Percentiles rank a stretch among this genome's conserved stretches.
Conservation (phyloP, 768 basidiomycete genomes). For the Guyanaporus albipodus region DNA sequence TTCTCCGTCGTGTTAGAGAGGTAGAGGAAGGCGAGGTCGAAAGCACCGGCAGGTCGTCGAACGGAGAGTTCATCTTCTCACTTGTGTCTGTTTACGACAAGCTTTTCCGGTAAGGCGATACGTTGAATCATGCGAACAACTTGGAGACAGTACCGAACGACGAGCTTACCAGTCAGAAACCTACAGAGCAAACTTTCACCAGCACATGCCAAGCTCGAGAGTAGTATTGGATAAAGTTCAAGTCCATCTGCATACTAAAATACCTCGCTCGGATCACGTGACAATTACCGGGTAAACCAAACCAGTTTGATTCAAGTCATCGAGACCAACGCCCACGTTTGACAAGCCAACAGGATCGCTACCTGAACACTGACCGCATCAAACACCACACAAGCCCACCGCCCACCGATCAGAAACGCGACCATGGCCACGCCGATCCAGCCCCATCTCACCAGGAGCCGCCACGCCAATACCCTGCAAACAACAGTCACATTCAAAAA, state of each 20-base stretch:
- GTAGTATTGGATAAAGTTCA: too few species aligned
- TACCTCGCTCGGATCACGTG: conserved; percentile 7
- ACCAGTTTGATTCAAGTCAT: too few species aligned
- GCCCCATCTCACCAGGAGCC: conserved; percentile 44
- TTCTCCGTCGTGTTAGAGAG: conserved; percentile 40
- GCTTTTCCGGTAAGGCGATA: conserved; percentile 2
- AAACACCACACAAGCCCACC: conserved; percentile 61
- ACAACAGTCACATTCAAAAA: not conserved
- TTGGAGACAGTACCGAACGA: too few species aligned
- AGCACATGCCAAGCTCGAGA: too few species aligned
- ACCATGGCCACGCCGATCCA: conserved; percentile 46
- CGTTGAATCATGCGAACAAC: too few species aligned
- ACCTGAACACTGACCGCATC: conserved; percentile 48
- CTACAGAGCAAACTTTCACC: too few species aligned
- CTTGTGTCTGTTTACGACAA: not conserved
- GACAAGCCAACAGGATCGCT: conserved; percentile 7
- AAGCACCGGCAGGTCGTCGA: conserved; percentile 29
- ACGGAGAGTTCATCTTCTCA: conserved; percentile 37
- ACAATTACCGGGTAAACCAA: too few species aligned
- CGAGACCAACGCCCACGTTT: conserved; percentile 4
- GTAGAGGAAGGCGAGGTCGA: conserved; percentile 43
- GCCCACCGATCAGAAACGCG: conserved; percentile 67
- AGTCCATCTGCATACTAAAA: too few species aligned
- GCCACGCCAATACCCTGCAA: conserved; percentile 11
- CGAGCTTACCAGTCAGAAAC: too few species aligned